These are phyloP conservation scores for Diplodia sapinea DNA, from an alignment of 2,329 filamentous ascomycete species.

Conservation along the genomic window DNA sequence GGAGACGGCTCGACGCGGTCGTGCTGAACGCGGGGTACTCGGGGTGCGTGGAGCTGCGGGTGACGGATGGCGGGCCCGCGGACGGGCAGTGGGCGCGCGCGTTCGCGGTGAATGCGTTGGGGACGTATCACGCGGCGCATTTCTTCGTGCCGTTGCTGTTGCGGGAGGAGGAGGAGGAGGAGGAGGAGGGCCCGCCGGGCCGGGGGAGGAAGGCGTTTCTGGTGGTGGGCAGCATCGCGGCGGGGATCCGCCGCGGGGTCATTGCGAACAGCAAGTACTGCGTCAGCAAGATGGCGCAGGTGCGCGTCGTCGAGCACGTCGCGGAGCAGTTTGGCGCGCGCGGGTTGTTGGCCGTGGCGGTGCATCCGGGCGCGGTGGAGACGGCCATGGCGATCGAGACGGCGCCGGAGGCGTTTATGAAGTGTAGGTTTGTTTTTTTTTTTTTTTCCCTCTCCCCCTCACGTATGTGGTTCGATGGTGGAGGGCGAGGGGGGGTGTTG, in stretches of 20 bases:
- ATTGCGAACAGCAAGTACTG: conserved; percentile 51
- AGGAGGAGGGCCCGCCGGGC: too few relatives aligned
- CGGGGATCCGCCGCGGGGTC: conserved; percentile 46
- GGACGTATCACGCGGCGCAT: conserved; percentile 47
- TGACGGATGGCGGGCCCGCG: conserved; percentile 42
- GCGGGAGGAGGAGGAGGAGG: neutral
- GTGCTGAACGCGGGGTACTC: conserved; percentile 38
- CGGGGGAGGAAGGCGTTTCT: conserved; percentile 41
- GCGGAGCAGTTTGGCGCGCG: conserved; percentile 42
- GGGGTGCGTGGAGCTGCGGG: conserved; percentile 43
- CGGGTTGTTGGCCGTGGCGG: conserved; percentile 40
- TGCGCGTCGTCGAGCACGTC: conserved; percentile 48
- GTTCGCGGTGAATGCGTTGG: conserved; percentile 47
- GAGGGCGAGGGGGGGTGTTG: too few relatives aligned
- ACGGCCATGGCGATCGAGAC: conserved; percentile 45
- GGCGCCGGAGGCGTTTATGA: conserved; percentile 36
- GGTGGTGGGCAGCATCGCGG: conserved; percentile 38
- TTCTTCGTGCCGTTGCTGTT: conserved; percentile 43
- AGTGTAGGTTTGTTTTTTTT: conserved; percentile 4
- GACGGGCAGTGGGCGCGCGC: conserved; percentile 43
- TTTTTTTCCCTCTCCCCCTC: neutral
- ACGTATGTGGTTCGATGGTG: too few relatives aligned
- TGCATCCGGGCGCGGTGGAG: conserved; percentile 48
- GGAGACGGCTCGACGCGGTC: neutral
- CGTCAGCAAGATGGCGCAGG: conserved; percentile 47